These are phyloP conservation scores for Fragilariopsis cylindrus DNA, from an alignment of 108 stramenopile species.

Conservation along the genomic window DNA sequence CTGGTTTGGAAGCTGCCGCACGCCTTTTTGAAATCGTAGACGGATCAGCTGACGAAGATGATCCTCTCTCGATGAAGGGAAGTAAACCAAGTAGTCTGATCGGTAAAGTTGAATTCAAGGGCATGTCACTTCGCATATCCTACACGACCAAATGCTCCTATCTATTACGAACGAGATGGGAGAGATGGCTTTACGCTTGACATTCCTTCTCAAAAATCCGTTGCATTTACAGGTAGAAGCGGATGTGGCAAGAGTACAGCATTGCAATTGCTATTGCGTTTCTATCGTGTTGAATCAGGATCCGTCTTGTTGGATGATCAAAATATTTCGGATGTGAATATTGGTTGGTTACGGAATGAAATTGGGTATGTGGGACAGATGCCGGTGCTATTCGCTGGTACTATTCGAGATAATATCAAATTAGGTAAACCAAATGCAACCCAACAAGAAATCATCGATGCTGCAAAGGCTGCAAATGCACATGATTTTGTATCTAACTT, in stretches of 20 bases:
- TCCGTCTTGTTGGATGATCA: constrained; percentile 75
- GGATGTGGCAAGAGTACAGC: constrained; percentile 84
- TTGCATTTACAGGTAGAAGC: constrained; percentile 89
- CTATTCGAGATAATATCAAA: constrained; percentile 74
- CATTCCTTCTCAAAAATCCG: constrained; percentile 76
- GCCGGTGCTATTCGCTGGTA: constrained; percentile 79
- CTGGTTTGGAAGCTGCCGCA: not conserved
- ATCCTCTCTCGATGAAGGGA: constrained; percentile 56
- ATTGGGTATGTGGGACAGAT: constrained; percentile 97
- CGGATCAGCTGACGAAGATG: constrained; percentile 19
- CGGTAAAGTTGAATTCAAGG: constrained; percentile 40
- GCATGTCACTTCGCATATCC: constrained; percentile 92
- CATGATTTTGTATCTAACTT: constrained; percentile 77
- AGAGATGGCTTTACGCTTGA: constrained; percentile 55
- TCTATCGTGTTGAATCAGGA: constrained; percentile 89
- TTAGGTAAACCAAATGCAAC: constrained; percentile 53
- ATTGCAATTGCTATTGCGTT: constrained; percentile 85
- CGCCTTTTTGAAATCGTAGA: constrained; percentile 5
- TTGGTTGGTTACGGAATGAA: constrained; percentile 44
- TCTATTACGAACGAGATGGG: constrained; percentile 36
- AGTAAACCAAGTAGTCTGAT: constrained; percentile 35
- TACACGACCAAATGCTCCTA: constrained; percentile 70
- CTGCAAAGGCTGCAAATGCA: constrained; percentile 91
- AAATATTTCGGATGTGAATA: constrained; percentile 72
- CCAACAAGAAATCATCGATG: constrained; percentile 60